Conservation (phyloP, 2,329 filamentous ascomycete species). For the Colletotrichum musae region DNA sequence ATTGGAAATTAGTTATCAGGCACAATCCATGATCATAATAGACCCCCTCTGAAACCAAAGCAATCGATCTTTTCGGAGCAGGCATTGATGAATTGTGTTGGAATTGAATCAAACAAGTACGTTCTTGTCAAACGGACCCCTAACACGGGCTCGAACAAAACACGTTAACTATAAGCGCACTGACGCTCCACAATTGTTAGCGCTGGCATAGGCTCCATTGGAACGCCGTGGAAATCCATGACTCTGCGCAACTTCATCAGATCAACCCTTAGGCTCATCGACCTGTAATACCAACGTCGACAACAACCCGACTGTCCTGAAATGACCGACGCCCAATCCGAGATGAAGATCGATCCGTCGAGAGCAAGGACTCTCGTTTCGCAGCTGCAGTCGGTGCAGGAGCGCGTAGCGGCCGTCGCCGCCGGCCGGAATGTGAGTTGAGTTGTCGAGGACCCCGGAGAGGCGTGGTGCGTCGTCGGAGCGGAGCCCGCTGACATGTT, state of each 20-base stretch:
- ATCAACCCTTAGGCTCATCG: not conserved
- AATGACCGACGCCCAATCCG: conserved; percentile 44
- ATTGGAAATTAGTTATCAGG: no score
- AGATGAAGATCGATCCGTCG: conserved; percentile 74
- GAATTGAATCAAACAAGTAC: no score
- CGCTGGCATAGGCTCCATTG: not conserved
- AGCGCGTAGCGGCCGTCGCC: conserved; percentile 69
- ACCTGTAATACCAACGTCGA: not conserved
- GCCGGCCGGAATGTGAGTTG: conserved; percentile 68
- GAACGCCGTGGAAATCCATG: conserved; percentile 32
- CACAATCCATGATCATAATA: no score
- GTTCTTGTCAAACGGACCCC: not conserved
- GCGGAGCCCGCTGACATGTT: conserved; percentile 15
- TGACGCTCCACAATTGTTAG: conserved; percentile 26
- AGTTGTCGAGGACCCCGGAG: not conserved
- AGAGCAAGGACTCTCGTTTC: conserved; percentile 74
- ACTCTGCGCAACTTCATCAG: conserved; percentile 15
- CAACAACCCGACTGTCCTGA: conserved; percentile 12
- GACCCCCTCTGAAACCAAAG: no score
- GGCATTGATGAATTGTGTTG: no score
- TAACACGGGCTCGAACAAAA: conserved; percentile 12
- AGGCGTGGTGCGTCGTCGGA: not conserved
- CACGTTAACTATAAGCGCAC: no score
- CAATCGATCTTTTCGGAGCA: no score
- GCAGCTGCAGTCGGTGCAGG: conserved; percentile 73